phyloP scores from a whole-genome alignment of 371 early-diverging fungal species.

The Mortierella sp. region DNA sequence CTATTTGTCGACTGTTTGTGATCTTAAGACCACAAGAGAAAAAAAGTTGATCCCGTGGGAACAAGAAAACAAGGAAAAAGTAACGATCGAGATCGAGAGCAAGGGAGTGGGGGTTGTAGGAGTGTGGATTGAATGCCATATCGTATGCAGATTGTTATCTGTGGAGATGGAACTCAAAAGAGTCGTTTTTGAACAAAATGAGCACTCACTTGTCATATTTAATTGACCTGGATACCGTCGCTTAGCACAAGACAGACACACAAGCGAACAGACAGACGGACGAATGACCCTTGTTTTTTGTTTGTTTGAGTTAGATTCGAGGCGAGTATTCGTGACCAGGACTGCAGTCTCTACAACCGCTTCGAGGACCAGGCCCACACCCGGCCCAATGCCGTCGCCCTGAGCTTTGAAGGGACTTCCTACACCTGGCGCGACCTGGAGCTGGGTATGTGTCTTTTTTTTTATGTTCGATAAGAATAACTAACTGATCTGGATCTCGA shows the following conservation, averaged over 20 bases:
- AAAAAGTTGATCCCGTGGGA: neutral
- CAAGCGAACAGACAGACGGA: neutral
- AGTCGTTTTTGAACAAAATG: no score
- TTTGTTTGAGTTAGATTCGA: conserved; percentile 10
- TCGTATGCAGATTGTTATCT: no score
- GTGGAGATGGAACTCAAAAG: neutral
- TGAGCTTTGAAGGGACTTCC: conserved; percentile 42
- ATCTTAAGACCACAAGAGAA: neutral
- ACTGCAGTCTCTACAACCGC: conserved; percentile 42
- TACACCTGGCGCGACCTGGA: conserved; percentile 53
- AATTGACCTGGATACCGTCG: no score
- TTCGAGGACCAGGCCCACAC: conserved; percentile 34
- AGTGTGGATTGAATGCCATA: neutral
- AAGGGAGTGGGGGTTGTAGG: neutral
- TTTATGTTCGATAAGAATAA: no score
- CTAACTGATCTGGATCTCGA: no score
- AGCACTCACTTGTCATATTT: no score
- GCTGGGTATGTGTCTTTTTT: conserved; percentile 17
- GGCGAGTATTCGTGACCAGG: neutral
- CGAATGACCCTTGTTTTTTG: neutral
- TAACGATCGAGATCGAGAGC: neutral
- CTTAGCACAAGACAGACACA: neutral
- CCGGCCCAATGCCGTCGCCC: conserved; percentile 27
- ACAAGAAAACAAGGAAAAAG: neutral
- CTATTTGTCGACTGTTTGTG: neutral